A percentile compares a stretch with the other conserved stretches of the same genome.
Evolutionary conservation across 1,284 basidiomycete species (phyloP).

Genomic region (Ceratobasidium sp.): DNA sequence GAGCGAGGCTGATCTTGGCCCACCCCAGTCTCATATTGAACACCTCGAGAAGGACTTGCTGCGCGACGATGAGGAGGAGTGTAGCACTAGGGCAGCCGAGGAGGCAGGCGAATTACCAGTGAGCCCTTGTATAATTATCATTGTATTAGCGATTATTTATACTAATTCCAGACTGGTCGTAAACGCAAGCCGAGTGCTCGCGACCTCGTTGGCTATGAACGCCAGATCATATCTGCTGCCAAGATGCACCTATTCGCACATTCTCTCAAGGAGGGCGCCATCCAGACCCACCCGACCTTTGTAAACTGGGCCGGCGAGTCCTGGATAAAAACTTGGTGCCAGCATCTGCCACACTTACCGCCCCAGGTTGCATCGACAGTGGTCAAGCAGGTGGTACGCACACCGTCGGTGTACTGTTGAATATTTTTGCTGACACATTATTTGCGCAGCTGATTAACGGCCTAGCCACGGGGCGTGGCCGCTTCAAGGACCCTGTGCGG

Average conservation of each 20-base stretch:
- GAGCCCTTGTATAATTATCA: background rate
- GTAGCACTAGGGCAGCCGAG: background rate
- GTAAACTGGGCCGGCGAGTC: background rate
- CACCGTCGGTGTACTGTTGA: background rate
- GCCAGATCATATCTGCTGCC: background rate
- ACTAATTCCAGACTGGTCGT: background rate
- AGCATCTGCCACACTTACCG: background rate
- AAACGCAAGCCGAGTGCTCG: constrained; percentile 13
- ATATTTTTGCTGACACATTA: background rate
- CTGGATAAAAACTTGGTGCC: background rate
- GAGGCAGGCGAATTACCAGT: constrained; percentile 1
- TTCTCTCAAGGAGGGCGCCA: background rate
- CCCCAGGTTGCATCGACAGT: background rate
- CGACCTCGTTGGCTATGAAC: background rate
- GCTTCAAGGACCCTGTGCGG: constrained; percentile 8
- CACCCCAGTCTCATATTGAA: background rate
- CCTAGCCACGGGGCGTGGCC: constrained; percentile 3
- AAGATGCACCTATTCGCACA: background rate
- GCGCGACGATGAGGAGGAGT: background rate
- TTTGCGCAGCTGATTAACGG: background rate
- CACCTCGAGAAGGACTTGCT: background rate
- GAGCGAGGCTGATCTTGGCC: background rate
- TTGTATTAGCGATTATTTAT: background rate
- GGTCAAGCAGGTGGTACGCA: background rate
- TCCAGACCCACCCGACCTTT: constrained; percentile 1